These are phyloP conservation scores for Naganishia vaughanmartiniae DNA, from an alignment of 768 basidiomycete genomes.

Conservation along the genomic window DNA sequence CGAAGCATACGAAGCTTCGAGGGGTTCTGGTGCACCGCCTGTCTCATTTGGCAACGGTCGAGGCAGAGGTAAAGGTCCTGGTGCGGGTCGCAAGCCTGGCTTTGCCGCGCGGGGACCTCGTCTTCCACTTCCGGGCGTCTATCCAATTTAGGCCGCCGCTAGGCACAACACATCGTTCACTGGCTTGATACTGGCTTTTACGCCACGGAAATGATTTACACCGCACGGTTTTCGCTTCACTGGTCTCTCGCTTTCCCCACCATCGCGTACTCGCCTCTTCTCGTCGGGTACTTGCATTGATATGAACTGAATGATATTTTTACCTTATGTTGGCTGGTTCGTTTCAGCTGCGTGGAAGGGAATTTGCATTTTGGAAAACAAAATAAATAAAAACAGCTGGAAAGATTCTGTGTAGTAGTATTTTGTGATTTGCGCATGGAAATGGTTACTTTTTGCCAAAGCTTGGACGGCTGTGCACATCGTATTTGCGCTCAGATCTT, in stretches of 20 bases:
- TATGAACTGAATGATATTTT: not conserved
- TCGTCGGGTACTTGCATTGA: not conserved
- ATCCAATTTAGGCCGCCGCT: not conserved
- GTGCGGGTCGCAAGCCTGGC: not conserved
- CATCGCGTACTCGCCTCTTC: not conserved
- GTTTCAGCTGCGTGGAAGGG: not conserved
- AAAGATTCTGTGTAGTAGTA: no score
- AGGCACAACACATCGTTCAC: not conserved
- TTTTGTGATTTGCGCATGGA: no score
- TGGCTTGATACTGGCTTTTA: not conserved
- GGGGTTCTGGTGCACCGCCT: not conserved
- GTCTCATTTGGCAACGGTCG: not conserved
- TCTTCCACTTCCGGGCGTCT: not conserved
- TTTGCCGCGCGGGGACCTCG: not conserved
- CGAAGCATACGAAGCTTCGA: not conserved
- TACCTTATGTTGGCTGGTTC: not conserved
- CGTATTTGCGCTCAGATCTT: no score
- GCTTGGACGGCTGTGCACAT: no score
- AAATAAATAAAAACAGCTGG: no score
- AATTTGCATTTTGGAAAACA: not conserved
- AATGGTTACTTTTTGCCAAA: no score
- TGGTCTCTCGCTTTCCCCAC: not conserved
- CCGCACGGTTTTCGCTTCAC: not conserved
- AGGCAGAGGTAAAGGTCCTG: not conserved
- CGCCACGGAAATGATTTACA: not conserved